phyloP scores from a whole-genome alignment of 768 basidiomycete species.

The Lactarius quietus region DNA sequence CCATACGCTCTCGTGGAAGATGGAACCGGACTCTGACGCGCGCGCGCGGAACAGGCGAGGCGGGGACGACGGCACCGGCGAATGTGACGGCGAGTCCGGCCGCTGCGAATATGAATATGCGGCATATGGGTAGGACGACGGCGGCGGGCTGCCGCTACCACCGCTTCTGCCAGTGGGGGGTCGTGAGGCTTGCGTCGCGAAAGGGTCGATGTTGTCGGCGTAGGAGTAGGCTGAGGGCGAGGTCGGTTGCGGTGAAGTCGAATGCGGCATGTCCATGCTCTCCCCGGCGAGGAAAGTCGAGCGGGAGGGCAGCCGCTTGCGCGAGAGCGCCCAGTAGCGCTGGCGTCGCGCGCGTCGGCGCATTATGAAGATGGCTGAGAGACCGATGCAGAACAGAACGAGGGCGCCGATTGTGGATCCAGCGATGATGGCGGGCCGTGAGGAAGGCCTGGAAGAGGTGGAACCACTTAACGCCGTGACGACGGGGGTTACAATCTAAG shows the following conservation, averaged over 20 bases:
- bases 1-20: slow-evolving; percentile 26
- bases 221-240: neutral
- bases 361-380: slow-evolving; percentile 12
- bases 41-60: slow-evolving; percentile 11
- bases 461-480: slow-evolving; percentile 13
- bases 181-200: neutral
- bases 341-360: slow-evolving; percentile 11
- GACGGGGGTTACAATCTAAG: slow-evolving; percentile 22
- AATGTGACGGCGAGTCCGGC: neutral
- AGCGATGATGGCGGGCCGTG: slow-evolving; percentile 13
- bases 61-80: too few relatives aligned
- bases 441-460: neutral
- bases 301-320: slow-evolving; percentile 16
- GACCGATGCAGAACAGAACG: slow-evolving; percentile 12
- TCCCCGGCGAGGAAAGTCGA: slow-evolving; percentile 20
- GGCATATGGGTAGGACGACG: neutral
- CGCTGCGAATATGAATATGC: neutral
- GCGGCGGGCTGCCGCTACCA: neutral
- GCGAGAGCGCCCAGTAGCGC: slow-evolving; percentile 20
- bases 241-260: too few relatives aligned
- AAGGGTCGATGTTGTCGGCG: slow-evolving; percentile 5
- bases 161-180: neutral
- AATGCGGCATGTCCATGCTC: slow-evolving; percentile 17
- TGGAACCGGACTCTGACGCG: slow-evolving; percentile 22
- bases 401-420: slow-evolving; percentile 20